Evolutionary conservation across 208 protist species (phyloP).

Genomic region (Blastocrithidia nonstop): DNA sequence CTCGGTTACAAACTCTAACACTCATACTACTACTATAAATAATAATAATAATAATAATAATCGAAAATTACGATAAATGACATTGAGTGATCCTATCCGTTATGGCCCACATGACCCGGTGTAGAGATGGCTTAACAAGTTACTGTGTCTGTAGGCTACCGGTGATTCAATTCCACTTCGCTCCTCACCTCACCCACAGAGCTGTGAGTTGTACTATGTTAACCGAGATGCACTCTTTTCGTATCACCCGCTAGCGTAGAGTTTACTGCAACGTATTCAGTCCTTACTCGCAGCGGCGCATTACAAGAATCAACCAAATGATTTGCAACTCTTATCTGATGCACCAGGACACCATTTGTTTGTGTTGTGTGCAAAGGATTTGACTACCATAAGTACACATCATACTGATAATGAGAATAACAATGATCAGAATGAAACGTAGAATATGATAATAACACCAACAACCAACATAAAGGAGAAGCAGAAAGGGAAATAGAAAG

Average conservation of each 20-base stretch:
- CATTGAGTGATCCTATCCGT: conserved; percentile 95
- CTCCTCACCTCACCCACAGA: conserved; percentile 81
- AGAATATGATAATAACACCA: background rate
- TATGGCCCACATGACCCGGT: conserved; percentile 93
- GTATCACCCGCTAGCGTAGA: conserved; percentile 89
- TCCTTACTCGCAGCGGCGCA: conserved; percentile 92
- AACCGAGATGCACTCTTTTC: conserved; percentile 99
- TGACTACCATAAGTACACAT: background rate
- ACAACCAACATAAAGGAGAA: background rate
- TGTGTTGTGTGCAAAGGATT: conserved; percentile 74
- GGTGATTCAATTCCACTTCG: conserved; percentile 23
- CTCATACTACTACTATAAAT: conserved; percentile 3
- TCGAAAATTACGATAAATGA: conserved; percentile 88
- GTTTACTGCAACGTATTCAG: conserved; percentile 93
- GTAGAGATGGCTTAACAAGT: conserved; percentile 95
- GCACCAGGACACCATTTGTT: conserved; percentile 98
- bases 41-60: conserved; percentile 3
- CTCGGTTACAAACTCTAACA: background rate
- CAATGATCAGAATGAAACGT: background rate
- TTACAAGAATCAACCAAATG: conserved; percentile 99
- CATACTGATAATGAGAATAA: conserved; percentile 2
- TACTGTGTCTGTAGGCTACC: conserved; percentile 96
- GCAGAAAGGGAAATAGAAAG: background rate
- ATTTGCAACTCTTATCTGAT: conserved; percentile 98
- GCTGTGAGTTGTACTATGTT: conserved; percentile 96